phyloP scores from a whole-genome alignment of 1,284 basidiomycete genomes.

The Athelia psychrophila region DNA sequence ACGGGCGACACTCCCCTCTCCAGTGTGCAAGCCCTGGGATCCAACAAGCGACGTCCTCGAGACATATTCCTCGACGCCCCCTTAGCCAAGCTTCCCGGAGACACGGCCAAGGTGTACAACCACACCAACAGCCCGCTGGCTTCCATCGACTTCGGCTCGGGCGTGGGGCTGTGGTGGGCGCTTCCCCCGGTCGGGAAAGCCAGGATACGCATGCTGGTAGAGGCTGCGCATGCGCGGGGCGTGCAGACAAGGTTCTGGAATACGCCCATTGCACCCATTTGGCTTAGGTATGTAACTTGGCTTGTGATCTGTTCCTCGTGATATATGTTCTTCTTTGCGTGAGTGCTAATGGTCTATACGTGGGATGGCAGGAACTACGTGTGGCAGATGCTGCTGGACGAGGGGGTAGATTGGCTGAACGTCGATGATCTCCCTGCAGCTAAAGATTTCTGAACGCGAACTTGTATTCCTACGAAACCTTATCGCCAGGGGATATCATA shows the following conservation, averaged over 20 bases:
- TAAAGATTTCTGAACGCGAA: conserved; percentile 36
- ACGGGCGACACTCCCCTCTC: conserved; percentile 57
- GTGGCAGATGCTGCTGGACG: conserved; percentile 39
- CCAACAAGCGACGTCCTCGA: conserved; percentile 25
- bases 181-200: background rate
- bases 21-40: conserved; percentile 36
- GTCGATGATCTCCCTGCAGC: conserved; percentile 50
- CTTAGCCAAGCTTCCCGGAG: conserved; percentile 36
- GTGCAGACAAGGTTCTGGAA: conserved; percentile 53
- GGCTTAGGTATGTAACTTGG: background rate
- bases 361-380: conserved; percentile 32
- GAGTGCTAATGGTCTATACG: too few species aligned
- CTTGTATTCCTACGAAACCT: too few species aligned
- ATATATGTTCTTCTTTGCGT: too few species aligned
- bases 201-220: conserved; percentile 32
- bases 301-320: conserved; percentile 33
- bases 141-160: conserved; percentile 45
- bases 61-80: conserved; percentile 57
- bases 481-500: too few species aligned
- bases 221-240: conserved; percentile 42
- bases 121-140: conserved; percentile 45
- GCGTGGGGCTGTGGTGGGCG: conserved; percentile 33
- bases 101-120: conserved; percentile 38
- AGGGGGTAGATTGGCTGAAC: conserved; percentile 53
- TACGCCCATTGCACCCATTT: conserved; percentile 28